Conservation (phyloP, 805 yeast genomes). For the Candida railenensis region DNA sequence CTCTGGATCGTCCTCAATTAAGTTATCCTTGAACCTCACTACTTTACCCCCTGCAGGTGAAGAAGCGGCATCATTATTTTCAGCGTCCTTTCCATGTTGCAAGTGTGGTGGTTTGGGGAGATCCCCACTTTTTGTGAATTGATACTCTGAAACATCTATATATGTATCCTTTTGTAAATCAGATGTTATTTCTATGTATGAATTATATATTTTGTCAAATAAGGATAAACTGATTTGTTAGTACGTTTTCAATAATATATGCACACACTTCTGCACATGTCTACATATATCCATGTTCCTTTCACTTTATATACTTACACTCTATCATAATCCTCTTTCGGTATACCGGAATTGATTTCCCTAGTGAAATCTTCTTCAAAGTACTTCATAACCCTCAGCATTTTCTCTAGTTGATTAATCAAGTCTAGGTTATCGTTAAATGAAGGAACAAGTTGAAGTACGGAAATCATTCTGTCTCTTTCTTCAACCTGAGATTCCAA, state of each 20-base stretch:
- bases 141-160: constrained; percentile 31
- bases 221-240: neutral
- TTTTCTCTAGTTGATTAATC: constrained; percentile 25
- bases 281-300: too few relatives aligned
- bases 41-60: constrained; percentile 10
- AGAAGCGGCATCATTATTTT: neutral
- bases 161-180: constrained; percentile 23
- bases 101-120: neutral
- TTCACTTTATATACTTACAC: constrained; percentile 2
- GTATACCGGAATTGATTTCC: constrained; percentile 1
- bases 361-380: constrained; percentile 27
- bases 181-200: constrained; percentile 17
- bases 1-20: constrained; percentile 18
- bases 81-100: neutral
- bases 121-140: constrained; percentile 13
- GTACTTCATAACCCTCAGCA: constrained; percentile 25
- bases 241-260: too few relatives aligned
- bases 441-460: constrained; percentile 36
- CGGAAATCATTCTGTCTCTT: constrained; percentile 24
- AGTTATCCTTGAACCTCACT: constrained; percentile 39
- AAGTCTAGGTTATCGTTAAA: constrained; percentile 38
- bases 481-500: constrained; percentile 32
- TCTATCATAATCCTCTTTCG: constrained; percentile 5
- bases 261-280: too few relatives aligned
- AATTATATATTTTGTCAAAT: constrained; percentile 2